Base-by-base conservation (phyloP, 2,329 filamentous ascomycete genomes). In the Alternaria sp. region DNA sequence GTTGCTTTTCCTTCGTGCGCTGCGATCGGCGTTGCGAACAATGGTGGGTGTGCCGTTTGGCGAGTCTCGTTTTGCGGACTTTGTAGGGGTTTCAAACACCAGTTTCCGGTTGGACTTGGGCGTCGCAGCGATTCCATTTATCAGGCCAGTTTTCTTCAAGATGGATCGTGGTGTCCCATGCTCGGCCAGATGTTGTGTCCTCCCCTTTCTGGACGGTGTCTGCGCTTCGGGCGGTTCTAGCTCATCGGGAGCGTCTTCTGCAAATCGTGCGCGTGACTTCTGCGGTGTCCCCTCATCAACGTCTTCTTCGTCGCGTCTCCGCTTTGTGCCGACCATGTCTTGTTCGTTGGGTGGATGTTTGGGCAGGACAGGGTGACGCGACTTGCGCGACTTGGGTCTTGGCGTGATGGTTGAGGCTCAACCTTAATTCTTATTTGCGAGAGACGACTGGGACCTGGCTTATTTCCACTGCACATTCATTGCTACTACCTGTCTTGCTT, bases 1-100 rank as follows among this genome's bases (percentile, higher is more conserved):
- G 22, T 91, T 91, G 76, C 92, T 97, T 83, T 97, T 97, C 73
- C 89, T 89, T 71, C 91, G 88, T 2, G 94, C 94, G 5, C 94
- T 97, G 50, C 91, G 89, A 79, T 97, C 93, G 20, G 91, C 91
- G 65, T 92, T 91, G 64, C 85, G 87, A 43, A 86, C 84, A 67
- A 88, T 85, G 38, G 87, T 86, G 0, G 92, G 90, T 1, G 90
- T 92, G 50, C 72, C 75, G 22, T 72, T 68, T 4, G 73, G 68
- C 3, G 70, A 72, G 6, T 79, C 75, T 34, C 74, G 70, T n/a
- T 73, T 69, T 22, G 65, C 62, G 10, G 72, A 66, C 55, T 81
- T 82, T 20, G 77, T 71, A 0, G 82, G 80, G 9, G 82, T 83
- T 41, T 79, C 77, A 66, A 84, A 84, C 5, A 83, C 68, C 5